Conservation (phyloP, 148 eudicot species). For the Oxyria digyna region DNA sequence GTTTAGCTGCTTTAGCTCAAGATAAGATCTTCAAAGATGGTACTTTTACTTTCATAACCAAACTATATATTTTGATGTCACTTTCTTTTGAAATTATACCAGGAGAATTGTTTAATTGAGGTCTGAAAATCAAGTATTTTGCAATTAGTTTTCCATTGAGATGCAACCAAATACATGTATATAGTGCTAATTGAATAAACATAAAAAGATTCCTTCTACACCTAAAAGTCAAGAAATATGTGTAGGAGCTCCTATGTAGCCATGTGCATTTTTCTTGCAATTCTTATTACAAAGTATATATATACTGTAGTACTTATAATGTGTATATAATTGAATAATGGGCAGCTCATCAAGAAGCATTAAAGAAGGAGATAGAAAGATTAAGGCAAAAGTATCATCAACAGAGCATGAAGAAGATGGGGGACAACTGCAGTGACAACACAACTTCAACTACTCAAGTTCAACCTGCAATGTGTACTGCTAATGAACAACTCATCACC, state of each 20-base stretch:
- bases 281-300: neutral
- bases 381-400: conserved; percentile 55
- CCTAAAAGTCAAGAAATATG: neutral
- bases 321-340: neutral
- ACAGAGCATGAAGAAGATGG: conserved; percentile 39
- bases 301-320: neutral
- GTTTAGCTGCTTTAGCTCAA: conserved; percentile 88
- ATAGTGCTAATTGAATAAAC: neutral
- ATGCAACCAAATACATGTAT: no score
- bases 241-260: neutral
- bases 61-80: neutral
- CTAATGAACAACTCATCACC: conserved; percentile 28
- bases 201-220: neutral
- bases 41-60: conserved; percentile 6
- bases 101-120: no score
- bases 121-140: no score
- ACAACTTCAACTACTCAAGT: conserved; percentile 8
- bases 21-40: conserved; percentile 96
- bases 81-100: neutral
- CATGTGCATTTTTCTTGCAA: neutral
- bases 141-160: neutral
- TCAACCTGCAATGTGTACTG: conserved; percentile 19
- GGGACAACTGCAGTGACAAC: conserved; percentile 10
- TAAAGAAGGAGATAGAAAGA: conserved; percentile 83
- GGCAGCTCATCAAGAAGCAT: conserved; percentile 87